Evolutionary conservation across 305 asterid species (phyloP), one percentile per base, ranked within the genome.

Genomic region (Fraxinus paxiana): DNA sequence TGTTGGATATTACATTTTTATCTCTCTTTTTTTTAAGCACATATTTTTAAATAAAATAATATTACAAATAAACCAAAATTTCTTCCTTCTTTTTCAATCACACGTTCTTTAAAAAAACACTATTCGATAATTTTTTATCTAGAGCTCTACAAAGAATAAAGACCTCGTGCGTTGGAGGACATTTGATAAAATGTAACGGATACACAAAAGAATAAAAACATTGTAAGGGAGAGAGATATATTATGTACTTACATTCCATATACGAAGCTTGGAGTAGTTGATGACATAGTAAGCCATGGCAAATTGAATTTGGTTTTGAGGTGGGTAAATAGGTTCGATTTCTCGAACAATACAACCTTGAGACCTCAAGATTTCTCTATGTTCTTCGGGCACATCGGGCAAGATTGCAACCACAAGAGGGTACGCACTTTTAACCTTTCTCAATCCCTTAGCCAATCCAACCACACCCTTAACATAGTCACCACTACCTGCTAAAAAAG

Each of bases 231-330:
- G 13, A 26, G 20, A 65, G 3, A 6, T 6, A 18, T 2, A 3
- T 28, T 65, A 12, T 24, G 12, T 10, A 65, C 78, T 83, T 79
- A 83, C 86, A 34, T 79, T 79, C 86, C 86, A 83, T 34, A 83
- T 79, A 17, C 83, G 83, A 48, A 83, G 86, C 34, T 83, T 83
- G 24, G 86, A 83, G 7, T 83, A 83, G 43, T 83, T 83, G 83
- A 83, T 83, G 78, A 79, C 83, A 63, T 83, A 83, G 77, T 83
- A 83, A 20, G 82, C 82, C 85, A 83, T 83, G 12, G 85, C 83
- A 31, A 83, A 83, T 76, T 79, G 22, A 75, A 79, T 76, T 38
- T 83, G 83, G 43, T 43, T 83, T 20, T 83, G 67, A 6, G 83
- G 86, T 6, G 83, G 86, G 34, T 83, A 75, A 26, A 83, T 79